Evolutionary conservation across 2,329 filamentous ascomycete genomes (phyloP), one percentile per base, ranked within the genome.

Genomic region (Aureobasidium uvarum): DNA sequence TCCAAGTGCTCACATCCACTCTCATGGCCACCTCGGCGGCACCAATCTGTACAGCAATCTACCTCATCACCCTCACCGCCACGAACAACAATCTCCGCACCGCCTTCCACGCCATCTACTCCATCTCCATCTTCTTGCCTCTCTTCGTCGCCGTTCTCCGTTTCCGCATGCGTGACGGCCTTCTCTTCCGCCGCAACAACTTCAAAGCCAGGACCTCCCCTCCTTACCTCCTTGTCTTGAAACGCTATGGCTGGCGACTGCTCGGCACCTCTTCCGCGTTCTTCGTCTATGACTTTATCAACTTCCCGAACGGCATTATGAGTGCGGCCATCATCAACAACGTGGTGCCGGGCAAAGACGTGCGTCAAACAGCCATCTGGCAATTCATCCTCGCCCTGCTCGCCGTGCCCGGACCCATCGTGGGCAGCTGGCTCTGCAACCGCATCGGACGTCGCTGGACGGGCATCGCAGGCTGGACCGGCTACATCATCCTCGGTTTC

Each of bases 401-500:
- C 66, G 76, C 80, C 0, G 74, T 84, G 0, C 81, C 81, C 0
- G 82, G 82, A 6, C 80, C 82, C 2, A 76, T 84, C 62, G 71
- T 84, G 13, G 82, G 82, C 3, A 80, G 80, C 0, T 76, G 73
- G 45, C 77, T 84, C 6, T 81, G 79, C 65, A 80, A 84, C 68
- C 73, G 73, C 3, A 71, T 84, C 14, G 82, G 81, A 3, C 77
- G 82, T 5, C 79, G 80, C 52, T 79, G 79, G 55, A 80, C 81
- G 25, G 82, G 81, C 73, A 83, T 82, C 74, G 69, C 82, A 13
- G 81, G 81, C 0, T 83, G 84, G 69, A 73, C 72, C 7, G 81
- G 81, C 18, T 83, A 84, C 64, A 71, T 83, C 10, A 72, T 84
- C 46, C 81, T 84, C 62, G 82, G 82, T 1, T 75, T 84, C 38